Percentiles rank a stretch among this genome's conserved stretches.
phyloP scores from a whole-genome alignment of 2,329 filamentous ascomycete species.

The Ambrosiella xylebori region DNA sequence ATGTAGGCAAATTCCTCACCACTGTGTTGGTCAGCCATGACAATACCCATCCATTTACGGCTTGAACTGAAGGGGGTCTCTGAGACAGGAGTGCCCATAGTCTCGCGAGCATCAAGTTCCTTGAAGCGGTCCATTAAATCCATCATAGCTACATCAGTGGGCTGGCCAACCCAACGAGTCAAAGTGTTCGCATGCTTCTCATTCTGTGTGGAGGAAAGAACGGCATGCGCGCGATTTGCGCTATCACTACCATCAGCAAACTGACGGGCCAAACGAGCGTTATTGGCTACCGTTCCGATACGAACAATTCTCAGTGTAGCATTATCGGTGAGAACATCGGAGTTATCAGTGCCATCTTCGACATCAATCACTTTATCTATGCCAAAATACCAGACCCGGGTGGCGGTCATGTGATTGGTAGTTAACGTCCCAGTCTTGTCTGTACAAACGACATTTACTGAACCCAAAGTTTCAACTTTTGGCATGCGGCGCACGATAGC shows the following conservation, averaged over 20 bases:
- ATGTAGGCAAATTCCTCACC: slow-evolving; percentile 78
- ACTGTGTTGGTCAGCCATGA: slow-evolving; percentile 45
- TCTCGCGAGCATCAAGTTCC: slow-evolving; percentile 79
- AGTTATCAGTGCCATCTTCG: slow-evolving; percentile 35
- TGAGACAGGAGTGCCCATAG: slow-evolving; percentile 61
- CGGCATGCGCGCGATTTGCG: slow-evolving; percentile 33
- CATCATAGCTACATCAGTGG: slow-evolving; percentile 92
- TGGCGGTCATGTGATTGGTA: slow-evolving; percentile 95
- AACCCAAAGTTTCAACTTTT: slow-evolving; percentile 91
- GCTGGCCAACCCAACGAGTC: slow-evolving; percentile 90
- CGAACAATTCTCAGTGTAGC: slow-evolving; percentile 68
- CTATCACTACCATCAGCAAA: slow-evolving; percentile 50
- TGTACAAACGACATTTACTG: slow-evolving; percentile 98
- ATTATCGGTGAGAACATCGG: slow-evolving; percentile 45
- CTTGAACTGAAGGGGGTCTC: slow-evolving; percentile 96
- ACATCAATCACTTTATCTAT: slow-evolving; percentile 35
- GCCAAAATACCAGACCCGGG: slow-evolving; percentile 91
- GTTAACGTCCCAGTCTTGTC: slow-evolving; percentile 96
- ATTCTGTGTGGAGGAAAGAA: slow-evolving; percentile 69
- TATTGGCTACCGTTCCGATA: slow-evolving; percentile 93
- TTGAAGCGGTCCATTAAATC: slow-evolving; percentile 82
- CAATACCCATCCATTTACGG: slow-evolving; percentile 97
- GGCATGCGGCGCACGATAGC: slow-evolving; percentile 92
- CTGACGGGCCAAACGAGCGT: slow-evolving; percentile 61
- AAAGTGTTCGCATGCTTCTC: slow-evolving; percentile 29